A percentile compares a stretch with the other conserved stretches of the same genome.
Evolutionary conservation across 2,329 filamentous ascomycete species (phyloP).

Genomic region (Phyllosticta citrichinensis): DNA sequence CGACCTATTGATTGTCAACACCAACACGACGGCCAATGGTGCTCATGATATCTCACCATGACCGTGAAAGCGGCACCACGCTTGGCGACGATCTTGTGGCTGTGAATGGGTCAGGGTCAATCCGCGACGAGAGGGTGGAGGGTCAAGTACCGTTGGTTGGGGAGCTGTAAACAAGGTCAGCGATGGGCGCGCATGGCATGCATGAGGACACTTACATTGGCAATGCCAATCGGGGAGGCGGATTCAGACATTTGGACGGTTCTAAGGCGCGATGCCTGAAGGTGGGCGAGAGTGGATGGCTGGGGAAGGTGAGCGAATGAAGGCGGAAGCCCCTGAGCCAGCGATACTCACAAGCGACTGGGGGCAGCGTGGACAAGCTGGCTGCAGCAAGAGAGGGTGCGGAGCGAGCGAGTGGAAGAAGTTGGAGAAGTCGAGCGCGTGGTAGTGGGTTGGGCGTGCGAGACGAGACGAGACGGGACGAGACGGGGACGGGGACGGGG

Average conservation of each 20-base stretch:
- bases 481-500: neutral
- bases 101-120: conserved; percentile 29
- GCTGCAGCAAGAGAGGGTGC: neutral
- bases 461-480: too few species aligned
- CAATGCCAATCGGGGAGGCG: conserved; percentile 61
- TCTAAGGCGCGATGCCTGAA: conserved; percentile 6
- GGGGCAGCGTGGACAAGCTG: neutral
- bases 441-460: conserved; percentile 2
- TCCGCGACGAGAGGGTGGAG: conserved; percentile 1
- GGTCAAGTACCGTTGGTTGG: conserved; percentile 51
- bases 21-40: conserved; percentile 18
- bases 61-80: conserved; percentile 98
- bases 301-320: conserved; percentile 4
- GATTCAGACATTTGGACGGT: conserved; percentile 49
- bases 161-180: conserved; percentile 43
- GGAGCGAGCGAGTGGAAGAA: conserved; percentile 9
- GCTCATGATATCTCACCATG: conserved; percentile 59
- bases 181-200: conserved; percentile 4
- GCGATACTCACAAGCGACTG: neutral
- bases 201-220: conserved; percentile 48
- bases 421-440: conserved; percentile 6
- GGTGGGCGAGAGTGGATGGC: conserved; percentile 2
- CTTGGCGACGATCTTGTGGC: conserved; percentile 64
- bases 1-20: conserved; percentile 54
- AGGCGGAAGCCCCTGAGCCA: conserved; percentile 5